Evolutionary conservation across 345 rosid genomes (phyloP).

Genomic region (Conringia planisiliqua): DNA sequence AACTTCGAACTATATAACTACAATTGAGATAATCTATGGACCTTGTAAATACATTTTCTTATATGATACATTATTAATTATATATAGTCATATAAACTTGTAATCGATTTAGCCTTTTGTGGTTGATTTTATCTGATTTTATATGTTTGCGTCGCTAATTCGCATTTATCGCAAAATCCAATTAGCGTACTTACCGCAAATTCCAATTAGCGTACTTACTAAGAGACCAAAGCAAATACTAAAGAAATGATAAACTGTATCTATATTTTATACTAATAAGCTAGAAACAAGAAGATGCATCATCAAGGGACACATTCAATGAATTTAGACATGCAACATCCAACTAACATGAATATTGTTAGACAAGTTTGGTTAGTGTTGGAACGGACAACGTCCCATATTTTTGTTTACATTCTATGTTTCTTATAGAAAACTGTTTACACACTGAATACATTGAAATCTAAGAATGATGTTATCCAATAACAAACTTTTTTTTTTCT

Average conservation of each 20-base stretch:
- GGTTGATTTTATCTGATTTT: neutral
- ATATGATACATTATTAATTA: neutral
- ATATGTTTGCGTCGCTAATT: neutral
- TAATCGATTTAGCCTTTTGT: neutral
- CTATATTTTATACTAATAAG: neutral
- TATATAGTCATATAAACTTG: neutral
- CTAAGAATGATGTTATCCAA: neutral
- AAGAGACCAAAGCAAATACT: neutral
- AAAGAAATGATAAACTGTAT: neutral
- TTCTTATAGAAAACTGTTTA: neutral
- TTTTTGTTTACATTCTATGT: slow-evolving; percentile 24
- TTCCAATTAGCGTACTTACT: neutral
- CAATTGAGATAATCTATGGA: neutral
- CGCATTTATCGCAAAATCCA: neutral
- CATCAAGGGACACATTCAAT: slow-evolving; percentile 20
- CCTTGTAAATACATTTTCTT: neutral
- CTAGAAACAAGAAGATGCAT: neutral
- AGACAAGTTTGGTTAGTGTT: slow-evolving; percentile 33
- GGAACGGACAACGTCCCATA: slow-evolving; percentile 19
- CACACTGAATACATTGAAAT: slow-evolving; percentile 1
- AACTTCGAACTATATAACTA: neutral
- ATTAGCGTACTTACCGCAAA: neutral
- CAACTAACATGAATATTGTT: slow-evolving; percentile 11
- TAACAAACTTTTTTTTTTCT: slow-evolving; percentile 5
- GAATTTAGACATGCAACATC: slow-evolving; percentile 23